Base-by-base conservation (phyloP, 2,329 filamentous ascomycete genomes). In the Lasiodiplodia hormozganensis region DNA sequence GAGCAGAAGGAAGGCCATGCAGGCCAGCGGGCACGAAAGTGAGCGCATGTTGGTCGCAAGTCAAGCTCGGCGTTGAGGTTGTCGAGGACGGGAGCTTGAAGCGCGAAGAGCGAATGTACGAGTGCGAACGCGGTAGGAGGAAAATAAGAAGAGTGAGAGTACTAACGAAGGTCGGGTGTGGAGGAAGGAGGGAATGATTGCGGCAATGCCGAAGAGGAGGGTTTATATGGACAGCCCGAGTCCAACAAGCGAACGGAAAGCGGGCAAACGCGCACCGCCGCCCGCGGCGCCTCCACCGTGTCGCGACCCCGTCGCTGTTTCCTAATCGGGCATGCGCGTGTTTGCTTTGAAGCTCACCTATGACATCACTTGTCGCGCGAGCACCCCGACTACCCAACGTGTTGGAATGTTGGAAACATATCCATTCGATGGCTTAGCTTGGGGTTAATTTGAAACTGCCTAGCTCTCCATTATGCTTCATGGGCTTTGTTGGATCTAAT, bases 11-110 rank as follows among this genome's bases (percentile, higher is more conserved):
- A 52, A 52, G 28, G 60, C 43, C 60, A 57, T 18, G 23, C 51
- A 34, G 14, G 54, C 53, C 28, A 38, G 40, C 53, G 65, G 62
- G 23, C 51, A 52, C 52, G 52, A 56, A 28, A 40, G 21, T 47
- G 40, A 53, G 23, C 21, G 62, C 62, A 65, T 65, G 6, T 12
- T 65, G 62, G 11, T 34, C 25, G 23, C 47, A 54, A 12, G 18
- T 25, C 52, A 36, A 57, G 40, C 36, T 43, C 14, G 36, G 25
- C 18, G 25, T 21, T 47, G 52, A 21, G 36, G 21, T 43, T 47
- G 52, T 66, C 52, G 51, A 31, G 18, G 2, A 31, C n/a, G 40
- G 21, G 23, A 28, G 36, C 36, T 57, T 43, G 38, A n/a, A n/a
- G 18, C 12, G 21, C 18, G 23, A 34, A n/a, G 54, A 67, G 34